Conservation (phyloP, 805 yeast genomes). For the Debaryomyces hansenii region DNA sequence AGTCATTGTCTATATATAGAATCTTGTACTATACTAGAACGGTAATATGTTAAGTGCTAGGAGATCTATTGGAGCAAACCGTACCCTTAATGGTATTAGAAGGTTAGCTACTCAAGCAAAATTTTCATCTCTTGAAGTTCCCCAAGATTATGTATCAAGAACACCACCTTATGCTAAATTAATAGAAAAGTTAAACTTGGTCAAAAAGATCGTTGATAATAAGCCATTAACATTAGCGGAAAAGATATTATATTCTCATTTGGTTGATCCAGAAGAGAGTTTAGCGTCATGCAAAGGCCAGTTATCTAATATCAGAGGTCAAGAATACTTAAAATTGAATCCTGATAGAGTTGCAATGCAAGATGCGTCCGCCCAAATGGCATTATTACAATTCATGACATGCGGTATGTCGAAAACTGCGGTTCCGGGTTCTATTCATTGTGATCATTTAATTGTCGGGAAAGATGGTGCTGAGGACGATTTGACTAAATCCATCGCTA, state of each 20-base stretch:
- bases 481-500: slow-evolving; percentile 73
- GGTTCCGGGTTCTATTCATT: slow-evolving; percentile 95
- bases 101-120: slow-evolving; percentile 33
- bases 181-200: slow-evolving; percentile 58
- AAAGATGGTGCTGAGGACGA: slow-evolving; percentile 89
- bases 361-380: slow-evolving; percentile 99
- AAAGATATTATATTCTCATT: slow-evolving; percentile 89
- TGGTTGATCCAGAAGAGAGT: slow-evolving; percentile 84
- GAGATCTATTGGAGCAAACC: slow-evolving; percentile 3
- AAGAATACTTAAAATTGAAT: slow-evolving; percentile 83
- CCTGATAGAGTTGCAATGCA: slow-evolving; percentile 99
- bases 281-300: slow-evolving; percentile 51
- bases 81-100: slow-evolving; percentile 12
- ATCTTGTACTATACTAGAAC: not conserved
- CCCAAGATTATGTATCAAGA: slow-evolving; percentile 63
- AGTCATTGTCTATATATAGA: not conserved
- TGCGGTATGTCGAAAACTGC: slow-evolving; percentile 85
- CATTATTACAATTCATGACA: slow-evolving; percentile 97
- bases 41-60: slow-evolving; percentile 14
- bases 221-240: slow-evolving; percentile 90
- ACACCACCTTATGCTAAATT: slow-evolving; percentile 88
- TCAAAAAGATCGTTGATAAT: slow-evolving; percentile 63
- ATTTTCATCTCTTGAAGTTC: slow-evolving; percentile 38
- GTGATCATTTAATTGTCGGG: slow-evolving; percentile 98
- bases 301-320: slow-evolving; percentile 69